Evolutionary conservation across 2,329 filamentous ascomycete genomes (phyloP).

Genomic region (Grosmannia penicillata): DNA sequence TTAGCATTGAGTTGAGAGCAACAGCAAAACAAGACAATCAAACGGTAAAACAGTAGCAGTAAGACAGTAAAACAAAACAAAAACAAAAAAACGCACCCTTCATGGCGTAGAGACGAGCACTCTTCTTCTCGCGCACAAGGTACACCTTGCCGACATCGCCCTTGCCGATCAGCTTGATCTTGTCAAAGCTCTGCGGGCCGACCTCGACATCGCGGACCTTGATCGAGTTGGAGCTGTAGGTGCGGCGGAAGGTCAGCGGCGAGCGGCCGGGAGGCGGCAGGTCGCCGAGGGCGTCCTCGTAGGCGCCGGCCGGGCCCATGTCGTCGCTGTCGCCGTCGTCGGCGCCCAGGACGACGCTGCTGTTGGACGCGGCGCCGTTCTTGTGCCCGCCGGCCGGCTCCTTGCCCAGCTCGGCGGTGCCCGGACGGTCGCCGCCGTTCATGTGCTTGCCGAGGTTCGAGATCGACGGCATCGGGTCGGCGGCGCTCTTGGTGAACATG

Average conservation of each 20-base stretch:
- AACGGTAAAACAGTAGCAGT: too few species aligned
- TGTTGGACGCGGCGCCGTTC: slow-evolving; percentile 18
- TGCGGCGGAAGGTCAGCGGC: slow-evolving; percentile 70
- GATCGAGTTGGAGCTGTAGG: slow-evolving; percentile 98
- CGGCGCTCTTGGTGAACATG: slow-evolving; percentile 53
- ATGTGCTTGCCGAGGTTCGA: neutral
- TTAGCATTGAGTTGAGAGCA: neutral
- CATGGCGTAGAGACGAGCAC: slow-evolving; percentile 89
- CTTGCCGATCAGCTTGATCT: slow-evolving; percentile 98
- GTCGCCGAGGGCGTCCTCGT: slow-evolving; percentile 37
- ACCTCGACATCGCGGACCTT: slow-evolving; percentile 97
- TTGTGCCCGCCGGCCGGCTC: slow-evolving; percentile 54
- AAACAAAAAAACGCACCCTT: slow-evolving; percentile 54
- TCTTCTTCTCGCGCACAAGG: slow-evolving; percentile 95
- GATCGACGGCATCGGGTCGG: slow-evolving; percentile 7
- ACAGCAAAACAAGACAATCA: neutral
- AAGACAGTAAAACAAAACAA: neutral
- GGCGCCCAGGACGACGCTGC: slow-evolving; percentile 12
- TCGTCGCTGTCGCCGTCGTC: slow-evolving; percentile 18
- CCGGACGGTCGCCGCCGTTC: slow-evolving; percentile 48
- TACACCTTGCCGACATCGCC: slow-evolving; percentile 98
- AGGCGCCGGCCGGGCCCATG: slow-evolving; percentile 15
- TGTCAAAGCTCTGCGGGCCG: slow-evolving; percentile 89
- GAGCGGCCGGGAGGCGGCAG: slow-evolving; percentile 55
- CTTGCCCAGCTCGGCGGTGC: slow-evolving; percentile 76